Percentiles rank a stretch among this genome's conserved stretches.
Conservation (phyloP, 2,329 filamentous ascomycete species). For the Ceratocystis variospora region DNA sequence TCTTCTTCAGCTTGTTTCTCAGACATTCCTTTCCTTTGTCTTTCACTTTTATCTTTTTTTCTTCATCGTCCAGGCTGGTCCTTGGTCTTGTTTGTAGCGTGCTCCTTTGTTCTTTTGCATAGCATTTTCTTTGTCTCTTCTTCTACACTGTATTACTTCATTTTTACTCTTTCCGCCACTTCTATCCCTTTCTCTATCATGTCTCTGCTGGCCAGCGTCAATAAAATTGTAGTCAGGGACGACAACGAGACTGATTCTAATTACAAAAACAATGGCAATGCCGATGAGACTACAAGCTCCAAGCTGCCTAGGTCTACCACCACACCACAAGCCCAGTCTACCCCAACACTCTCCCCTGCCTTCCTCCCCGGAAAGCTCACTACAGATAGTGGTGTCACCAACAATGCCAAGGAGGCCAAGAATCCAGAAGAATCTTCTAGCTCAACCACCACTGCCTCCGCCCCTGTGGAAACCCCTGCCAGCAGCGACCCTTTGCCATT, state of each 20-base stretch:
- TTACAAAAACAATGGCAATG: not conserved
- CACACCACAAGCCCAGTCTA: not conserved
- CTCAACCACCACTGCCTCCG: not conserved
- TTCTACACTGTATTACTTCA: not conserved
- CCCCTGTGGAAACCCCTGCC: not conserved
- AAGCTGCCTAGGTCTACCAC: not conserved
- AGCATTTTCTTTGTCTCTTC: slow-evolving; percentile 1
- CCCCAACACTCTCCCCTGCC: not conserved
- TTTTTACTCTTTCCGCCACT: not conserved
- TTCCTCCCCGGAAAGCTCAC: not conserved
- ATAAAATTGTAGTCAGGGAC: not conserved
- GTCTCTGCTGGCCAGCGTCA: slow-evolving; percentile 8
- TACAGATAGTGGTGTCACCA: not conserved
- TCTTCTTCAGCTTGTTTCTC: not conserved
- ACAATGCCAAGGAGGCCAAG: slow-evolving; percentile 8
- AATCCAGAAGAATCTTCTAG: slow-evolving; percentile 6
- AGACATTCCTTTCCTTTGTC: not conserved
- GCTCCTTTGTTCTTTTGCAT: not conserved
- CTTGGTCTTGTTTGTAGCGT: not conserved
- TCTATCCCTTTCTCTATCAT: not conserved
- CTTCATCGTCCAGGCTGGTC: not conserved
- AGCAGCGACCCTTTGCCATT: not conserved
- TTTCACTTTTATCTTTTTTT: not conserved
- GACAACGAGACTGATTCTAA: not conserved
- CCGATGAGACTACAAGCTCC: not conserved